These are phyloP conservation scores for Neurospora sp. DNA, from an alignment of 495 filamentous ascomycete genomes.

Conservation along the genomic window DNA sequence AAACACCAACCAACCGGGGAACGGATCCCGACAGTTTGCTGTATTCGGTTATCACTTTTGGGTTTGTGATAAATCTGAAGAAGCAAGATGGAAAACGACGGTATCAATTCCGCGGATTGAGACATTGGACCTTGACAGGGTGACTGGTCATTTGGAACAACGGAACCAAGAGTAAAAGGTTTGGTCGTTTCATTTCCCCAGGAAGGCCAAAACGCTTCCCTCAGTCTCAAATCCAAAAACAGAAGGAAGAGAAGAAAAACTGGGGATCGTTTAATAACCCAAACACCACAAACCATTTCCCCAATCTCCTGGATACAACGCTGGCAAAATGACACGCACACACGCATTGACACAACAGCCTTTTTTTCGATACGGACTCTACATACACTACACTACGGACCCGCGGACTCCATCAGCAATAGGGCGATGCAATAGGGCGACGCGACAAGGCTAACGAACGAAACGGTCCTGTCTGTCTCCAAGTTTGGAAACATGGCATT, in stretches of 20 bases:
- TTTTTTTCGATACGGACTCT: not conserved
- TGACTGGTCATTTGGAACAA: too few relatives aligned
- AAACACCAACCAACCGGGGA: too few relatives aligned
- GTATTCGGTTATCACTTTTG: too few relatives aligned
- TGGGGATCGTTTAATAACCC: not conserved
- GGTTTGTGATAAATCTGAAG: too few relatives aligned
- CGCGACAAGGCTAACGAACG: not conserved
- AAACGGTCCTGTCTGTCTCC: not conserved
- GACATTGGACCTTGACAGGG: too few relatives aligned
- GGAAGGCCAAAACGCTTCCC: too few relatives aligned
- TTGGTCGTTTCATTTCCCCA: too few relatives aligned
- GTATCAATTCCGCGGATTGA: too few relatives aligned
- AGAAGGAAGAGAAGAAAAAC: not conserved
- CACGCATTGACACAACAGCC: not conserved
- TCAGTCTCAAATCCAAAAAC: too few relatives aligned
- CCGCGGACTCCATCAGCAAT: not conserved
- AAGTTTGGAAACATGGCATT: not conserved
- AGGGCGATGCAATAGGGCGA: not conserved
- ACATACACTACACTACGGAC: not conserved
- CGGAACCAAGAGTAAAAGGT: too few relatives aligned
- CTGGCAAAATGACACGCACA: not conserved
- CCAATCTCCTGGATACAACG: not conserved
- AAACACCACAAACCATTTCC: not conserved
- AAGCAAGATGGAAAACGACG: too few relatives aligned
- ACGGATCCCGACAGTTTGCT: too few relatives aligned